Base-by-base conservation (phyloP, 805 yeast species). In the Teunomyces funiuensis region DNA sequence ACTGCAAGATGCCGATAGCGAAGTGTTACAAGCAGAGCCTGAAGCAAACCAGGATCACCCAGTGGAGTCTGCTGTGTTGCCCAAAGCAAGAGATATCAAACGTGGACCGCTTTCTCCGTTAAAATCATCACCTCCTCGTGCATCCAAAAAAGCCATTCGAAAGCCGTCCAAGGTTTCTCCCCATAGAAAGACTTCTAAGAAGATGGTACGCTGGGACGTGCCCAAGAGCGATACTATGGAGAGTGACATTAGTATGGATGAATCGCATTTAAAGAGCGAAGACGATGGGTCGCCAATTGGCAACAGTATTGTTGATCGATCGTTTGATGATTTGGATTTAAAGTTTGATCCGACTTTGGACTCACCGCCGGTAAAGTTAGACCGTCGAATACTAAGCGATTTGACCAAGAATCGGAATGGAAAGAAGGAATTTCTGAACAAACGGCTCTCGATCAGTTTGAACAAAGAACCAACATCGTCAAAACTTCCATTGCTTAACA, bases 171-270 rank as follows among this genome's bases (percentile, higher is more conserved):
- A 33, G 11, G 20, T 36, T 4, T 42, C 50, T 2, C 49, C 49
- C 3, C 14, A 13, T 14, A 28, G 29, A 19, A 26, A 28, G 19
- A 30, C 37, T 14, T 30, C 39, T 25, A 46, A 37, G 22, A 38
- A 40, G 19, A 25, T 15, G 13, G 45, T 45, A 4, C 38, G 44
- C 11, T 45, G 49, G 44, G 49, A 44, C 14, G 39, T 42, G 2
- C 43, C 49, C 7, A 44, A 40, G 20, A 39, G 33, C 7, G 47
- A 42, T 17, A 40, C 41, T 28, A 29, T 48, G 10, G 68, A 63
- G 16, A 59, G 67, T 40, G 71, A 65, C 44, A 28, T 52, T 17
- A 65, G 69, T 37, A 48, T 60, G 44, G 69, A 64, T 36, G 65
- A 57, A 10, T 51, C 59, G 3, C 50, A 48, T 6, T 49, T 53